These are phyloP conservation scores for Euphorbia celastroides DNA, from an alignment of 441 rosid species.

Conservation along the genomic window DNA sequence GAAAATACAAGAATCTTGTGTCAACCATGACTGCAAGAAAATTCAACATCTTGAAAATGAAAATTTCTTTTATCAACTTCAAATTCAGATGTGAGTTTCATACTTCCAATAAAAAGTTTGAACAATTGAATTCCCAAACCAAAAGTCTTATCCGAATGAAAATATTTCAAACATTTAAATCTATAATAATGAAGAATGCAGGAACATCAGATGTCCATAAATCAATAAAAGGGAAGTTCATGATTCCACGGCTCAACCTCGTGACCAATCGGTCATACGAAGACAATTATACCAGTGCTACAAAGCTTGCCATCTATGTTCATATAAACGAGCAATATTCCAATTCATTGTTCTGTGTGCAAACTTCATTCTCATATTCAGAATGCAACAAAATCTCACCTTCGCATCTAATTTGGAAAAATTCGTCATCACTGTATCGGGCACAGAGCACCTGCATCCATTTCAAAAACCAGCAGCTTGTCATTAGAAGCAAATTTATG, in stretches of 20 bases:
- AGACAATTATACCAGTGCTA: no score
- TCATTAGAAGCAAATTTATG: neutral
- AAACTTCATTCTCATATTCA: neutral
- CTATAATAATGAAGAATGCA: neutral
- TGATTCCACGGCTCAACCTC: no score
- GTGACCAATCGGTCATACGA: no score
- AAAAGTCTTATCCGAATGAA: neutral
- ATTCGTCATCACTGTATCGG: slow-evolving; percentile 77
- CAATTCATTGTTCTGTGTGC: neutral
- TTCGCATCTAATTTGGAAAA: slow-evolving; percentile 67
- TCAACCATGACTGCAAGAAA: neutral
- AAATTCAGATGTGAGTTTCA: neutral
- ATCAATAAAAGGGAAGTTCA: no score
- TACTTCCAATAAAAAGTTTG: neutral
- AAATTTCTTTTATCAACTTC: neutral
- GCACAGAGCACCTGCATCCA: slow-evolving; percentile 75
- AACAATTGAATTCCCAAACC: neutral
- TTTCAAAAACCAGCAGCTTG: slow-evolving; percentile 4
- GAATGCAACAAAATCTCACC: slow-evolving; percentile 32
- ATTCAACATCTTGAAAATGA: neutral
- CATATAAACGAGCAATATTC: neutral
- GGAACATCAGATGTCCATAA: neutral
- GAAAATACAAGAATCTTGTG: neutral
- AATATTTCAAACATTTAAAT: neutral
- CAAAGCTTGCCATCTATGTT: no score